Evolutionary conservation across 441 rosid genomes (phyloP).

Genomic region (Populus trichocarpa): DNA sequence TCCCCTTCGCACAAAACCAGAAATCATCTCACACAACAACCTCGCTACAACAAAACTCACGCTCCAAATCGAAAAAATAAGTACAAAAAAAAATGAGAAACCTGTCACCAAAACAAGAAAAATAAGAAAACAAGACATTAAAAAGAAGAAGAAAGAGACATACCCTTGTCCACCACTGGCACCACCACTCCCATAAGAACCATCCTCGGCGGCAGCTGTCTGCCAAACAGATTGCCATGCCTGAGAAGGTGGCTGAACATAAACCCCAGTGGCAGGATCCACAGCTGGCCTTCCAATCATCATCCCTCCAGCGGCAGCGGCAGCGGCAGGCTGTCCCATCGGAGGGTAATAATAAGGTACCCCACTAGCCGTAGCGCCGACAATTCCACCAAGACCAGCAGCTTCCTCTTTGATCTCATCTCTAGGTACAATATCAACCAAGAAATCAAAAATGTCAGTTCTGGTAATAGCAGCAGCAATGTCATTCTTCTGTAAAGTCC

Average conservation of each 20-base stretch:
- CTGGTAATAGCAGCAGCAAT: slow-evolving; percentile 74
- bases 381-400: slow-evolving; percentile 47
- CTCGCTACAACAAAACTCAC: neutral
- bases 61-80: neutral
- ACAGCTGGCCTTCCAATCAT: slow-evolving; percentile 91
- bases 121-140: neutral
- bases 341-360: slow-evolving; percentile 89
- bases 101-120: neutral
- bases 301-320: slow-evolving; percentile 83
- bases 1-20: neutral
- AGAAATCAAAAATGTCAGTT: slow-evolving; percentile 53
- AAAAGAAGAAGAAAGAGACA: neutral
- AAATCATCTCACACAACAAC: neutral
- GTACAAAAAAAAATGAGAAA: neutral
- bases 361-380: slow-evolving; percentile 67
- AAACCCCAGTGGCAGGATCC: slow-evolving; percentile 68
- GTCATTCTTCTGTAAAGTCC: slow-evolving; percentile 94
- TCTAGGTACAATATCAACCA: slow-evolving; percentile 87
- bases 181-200: slow-evolving; percentile 59
- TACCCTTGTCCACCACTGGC: slow-evolving; percentile 70
- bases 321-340: slow-evolving; percentile 65
- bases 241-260: slow-evolving; percentile 87
- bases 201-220: slow-evolving; percentile 61
- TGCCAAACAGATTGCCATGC: slow-evolving; percentile 98
- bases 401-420: slow-evolving; percentile 86